Evolutionary conservation across 306 rosid species (phyloP).

Genomic region (Malus asiatica): DNA sequence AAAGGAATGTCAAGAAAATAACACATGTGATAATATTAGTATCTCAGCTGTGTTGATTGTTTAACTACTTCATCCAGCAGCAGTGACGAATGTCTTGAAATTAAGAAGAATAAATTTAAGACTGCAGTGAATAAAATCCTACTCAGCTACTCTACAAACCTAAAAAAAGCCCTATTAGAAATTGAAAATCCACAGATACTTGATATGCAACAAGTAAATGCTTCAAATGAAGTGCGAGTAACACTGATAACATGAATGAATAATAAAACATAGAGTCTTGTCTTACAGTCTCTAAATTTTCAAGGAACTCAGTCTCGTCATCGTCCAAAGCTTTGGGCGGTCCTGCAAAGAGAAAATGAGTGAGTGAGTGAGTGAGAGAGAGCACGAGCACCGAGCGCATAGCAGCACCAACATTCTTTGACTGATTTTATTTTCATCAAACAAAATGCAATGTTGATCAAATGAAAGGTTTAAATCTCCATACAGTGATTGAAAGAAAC

Average conservation of each 20-base stretch:
- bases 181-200: neutral
- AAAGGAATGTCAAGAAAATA: neutral
- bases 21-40: neutral
- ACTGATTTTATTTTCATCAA: neutral
- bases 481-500: neutral
- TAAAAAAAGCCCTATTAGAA: neutral
- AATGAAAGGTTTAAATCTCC: neutral
- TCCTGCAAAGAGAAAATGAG: constrained; percentile 34
- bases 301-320: constrained; percentile 92
- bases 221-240: neutral
- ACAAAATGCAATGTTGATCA: neutral
- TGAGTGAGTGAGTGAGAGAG: neutral
- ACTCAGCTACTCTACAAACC: neutral
- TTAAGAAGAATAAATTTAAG: neutral
- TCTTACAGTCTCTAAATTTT: constrained; percentile 53
- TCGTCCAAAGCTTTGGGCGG: constrained; percentile 98
- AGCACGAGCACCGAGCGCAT: neutral
- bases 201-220: neutral
- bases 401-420: neutral
- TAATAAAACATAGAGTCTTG: neutral
- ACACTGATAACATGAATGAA: neutral
- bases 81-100: neutral
- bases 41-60: neutral
- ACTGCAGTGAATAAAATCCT: neutral
- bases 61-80: neutral